Conservation (phyloP, 164 flowering plant genomes). For the Vitis cinerea region DNA sequence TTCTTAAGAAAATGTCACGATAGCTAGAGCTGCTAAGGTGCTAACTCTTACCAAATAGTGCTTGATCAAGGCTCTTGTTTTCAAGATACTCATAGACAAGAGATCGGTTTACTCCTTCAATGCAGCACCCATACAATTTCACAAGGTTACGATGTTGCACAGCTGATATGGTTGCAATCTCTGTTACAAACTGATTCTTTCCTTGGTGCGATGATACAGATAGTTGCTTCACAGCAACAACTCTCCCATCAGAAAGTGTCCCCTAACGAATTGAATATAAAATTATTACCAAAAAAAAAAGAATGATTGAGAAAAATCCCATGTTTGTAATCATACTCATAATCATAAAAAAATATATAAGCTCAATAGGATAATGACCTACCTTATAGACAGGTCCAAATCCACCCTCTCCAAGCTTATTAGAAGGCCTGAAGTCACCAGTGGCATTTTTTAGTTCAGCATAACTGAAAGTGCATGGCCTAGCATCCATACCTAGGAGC, state of each 20-base stretch:
- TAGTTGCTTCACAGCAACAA: conserved; percentile 71
- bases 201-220: conserved; percentile 72
- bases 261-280: conserved; percentile 34
- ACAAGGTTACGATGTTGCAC: conserved; percentile 85
- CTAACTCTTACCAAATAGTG: conserved; percentile 56
- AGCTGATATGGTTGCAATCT: conserved; percentile 78
- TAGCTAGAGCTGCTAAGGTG: not conserved
- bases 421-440: conserved; percentile 53
- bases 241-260: conserved; percentile 58
- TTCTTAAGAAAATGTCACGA: not conserved
- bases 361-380: conserved; percentile 1
- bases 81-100: conserved; percentile 80
- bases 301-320: not conserved
- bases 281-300: no score
- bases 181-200: conserved; percentile 68
- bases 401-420: conserved; percentile 94
- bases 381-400: conserved; percentile 92
- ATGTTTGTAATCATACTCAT: not conserved
- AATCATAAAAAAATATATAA: no score
- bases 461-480: conserved; percentile 65
- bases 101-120: conserved; percentile 58
- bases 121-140: conserved; percentile 79
- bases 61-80: conserved; percentile 76
- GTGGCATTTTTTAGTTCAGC: conserved; percentile 70
- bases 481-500: conserved; percentile 52